A percentile compares a stretch with the other conserved stretches of the same genome.
These are phyloP conservation scores for Testicularia cyperi DNA, from an alignment of 1,284 basidiomycete genomes.

Conservation along the genomic window DNA sequence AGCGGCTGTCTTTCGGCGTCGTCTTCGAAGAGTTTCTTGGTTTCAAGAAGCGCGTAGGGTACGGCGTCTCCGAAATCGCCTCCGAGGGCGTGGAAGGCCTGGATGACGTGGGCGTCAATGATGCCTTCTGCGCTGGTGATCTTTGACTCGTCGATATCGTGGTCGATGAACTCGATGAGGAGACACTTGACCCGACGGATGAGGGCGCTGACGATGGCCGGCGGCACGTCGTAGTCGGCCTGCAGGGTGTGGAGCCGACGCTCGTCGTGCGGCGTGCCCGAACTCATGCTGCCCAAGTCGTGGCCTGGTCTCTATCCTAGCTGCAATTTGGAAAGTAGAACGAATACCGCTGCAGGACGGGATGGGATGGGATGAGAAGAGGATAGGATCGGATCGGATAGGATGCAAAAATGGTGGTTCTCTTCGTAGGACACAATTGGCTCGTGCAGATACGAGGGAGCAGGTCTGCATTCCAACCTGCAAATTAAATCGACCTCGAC, in stretches of 20 bases:
- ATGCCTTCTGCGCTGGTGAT: conserved; percentile 41
- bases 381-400: no score
- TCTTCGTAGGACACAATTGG: no score
- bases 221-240: conserved; percentile 30
- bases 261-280: no score
- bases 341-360: no score
- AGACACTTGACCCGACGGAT: conserved; percentile 39
- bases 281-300: no score
- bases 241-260: conserved; percentile 13
- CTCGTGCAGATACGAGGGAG: no score
- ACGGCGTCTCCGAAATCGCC: conserved; percentile 49
- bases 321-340: no score
- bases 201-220: conserved; percentile 39
- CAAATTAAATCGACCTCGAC: no score
- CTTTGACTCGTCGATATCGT: conserved; percentile 40
- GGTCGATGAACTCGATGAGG: conserved; percentile 36
- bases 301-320: no score
- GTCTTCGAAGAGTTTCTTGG: conserved; percentile 30
- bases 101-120: conserved; percentile 27
- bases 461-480: no score
- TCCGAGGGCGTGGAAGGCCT: conserved; percentile 39
- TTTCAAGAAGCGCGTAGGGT: conserved; percentile 45
- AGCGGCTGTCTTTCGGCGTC: conserved; percentile 20
- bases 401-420: no score
- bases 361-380: no score